Base-by-base conservation (phyloP, 257 asterid genomes). In the Solanum lignicaule region DNA sequence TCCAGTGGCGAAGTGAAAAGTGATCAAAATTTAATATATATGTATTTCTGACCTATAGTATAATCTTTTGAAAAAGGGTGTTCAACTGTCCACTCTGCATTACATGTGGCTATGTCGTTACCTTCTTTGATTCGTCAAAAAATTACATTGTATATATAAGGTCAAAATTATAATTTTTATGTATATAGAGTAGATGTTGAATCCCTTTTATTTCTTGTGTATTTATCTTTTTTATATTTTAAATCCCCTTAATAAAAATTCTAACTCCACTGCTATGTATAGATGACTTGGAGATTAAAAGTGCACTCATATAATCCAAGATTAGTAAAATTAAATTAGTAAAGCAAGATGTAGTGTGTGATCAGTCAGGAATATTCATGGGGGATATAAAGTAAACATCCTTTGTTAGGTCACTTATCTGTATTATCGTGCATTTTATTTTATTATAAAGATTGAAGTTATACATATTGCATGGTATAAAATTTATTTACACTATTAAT, bases 231-330 rank as follows among this genome's bases (percentile, higher is more conserved):
- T 25, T 0, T 65, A n/a, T 65, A 65, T 65, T 65, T 65, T n/a
- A 11, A 65, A 65, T 25, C 1, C 0, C 3, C 7, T 65, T 65
- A 7, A 0, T 65, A 65, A 65, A 65, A 65, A 1, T 65, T 11
- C 14, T 11, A 5, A 25, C 9, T 25, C 16, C 0, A 3, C 3
- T 5, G 0, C 2, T 0, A 0, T n/a, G 6, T 38, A 23, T 20
- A 10, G 7, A 16, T 16, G 11, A 18, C 36, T 46, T 29, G 18
- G 23, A 43, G 29, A 81, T 6, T 46, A 81, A 81, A 46, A 81
- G 85, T 46, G 27, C 29, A 29, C 18, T 81, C 4, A 29, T 48
- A 48, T 48, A 48, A 81, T 81, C 29, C 85, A 81, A 79, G 27
- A 46, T 43, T 8, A 46, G 85, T 46, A 27, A 81, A 81, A 52